These are phyloP conservation scores for Hypomyces rosellus DNA, from an alignment of 2,329 filamentous ascomycete species.

Conservation along the genomic window DNA sequence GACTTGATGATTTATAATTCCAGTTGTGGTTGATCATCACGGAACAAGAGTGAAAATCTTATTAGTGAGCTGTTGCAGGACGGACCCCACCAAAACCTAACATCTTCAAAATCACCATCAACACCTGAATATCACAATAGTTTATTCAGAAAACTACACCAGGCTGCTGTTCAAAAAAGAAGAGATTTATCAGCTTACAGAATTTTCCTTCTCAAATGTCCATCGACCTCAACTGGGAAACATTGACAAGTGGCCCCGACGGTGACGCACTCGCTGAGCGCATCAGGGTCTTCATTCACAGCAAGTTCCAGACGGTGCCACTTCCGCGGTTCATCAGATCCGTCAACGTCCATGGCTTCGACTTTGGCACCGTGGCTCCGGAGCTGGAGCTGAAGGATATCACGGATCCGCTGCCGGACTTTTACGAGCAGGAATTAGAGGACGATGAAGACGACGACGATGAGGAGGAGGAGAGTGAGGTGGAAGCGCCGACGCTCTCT, in stretches of 20 bases:
- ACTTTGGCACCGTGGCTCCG: slow-evolving; percentile 79
- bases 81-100: too few relatives aligned
- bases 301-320: slow-evolving; percentile 86
- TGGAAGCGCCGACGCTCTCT: slow-evolving; percentile 17
- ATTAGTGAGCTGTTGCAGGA: too few relatives aligned
- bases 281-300: slow-evolving; percentile 90
- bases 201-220: slow-evolving; percentile 57
- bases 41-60: too few relatives aligned
- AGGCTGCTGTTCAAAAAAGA: too few relatives aligned
- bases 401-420: slow-evolving; percentile 89
- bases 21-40: too few relatives aligned
- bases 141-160: too few relatives aligned
- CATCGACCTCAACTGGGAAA: slow-evolving; percentile 95
- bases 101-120: too few relatives aligned
- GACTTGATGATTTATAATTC: too few relatives aligned
- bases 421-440: slow-evolving; percentile 77
- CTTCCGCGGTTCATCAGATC: slow-evolving; percentile 95
- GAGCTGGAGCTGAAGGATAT: slow-evolving; percentile 93
- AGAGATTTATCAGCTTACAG: too few relatives aligned
- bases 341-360: slow-evolving; percentile 88
- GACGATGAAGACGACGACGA: slow-evolving; percentile 39
- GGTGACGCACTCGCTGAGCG: slow-evolving; percentile 75
- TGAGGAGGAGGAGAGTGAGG: slow-evolving; percentile 31
- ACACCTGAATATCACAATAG: too few relatives aligned
- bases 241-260: slow-evolving; percentile 82